phyloP scores from a whole-genome alignment of 352 stramenopile species.

The Phytopythium aichiense region DNA sequence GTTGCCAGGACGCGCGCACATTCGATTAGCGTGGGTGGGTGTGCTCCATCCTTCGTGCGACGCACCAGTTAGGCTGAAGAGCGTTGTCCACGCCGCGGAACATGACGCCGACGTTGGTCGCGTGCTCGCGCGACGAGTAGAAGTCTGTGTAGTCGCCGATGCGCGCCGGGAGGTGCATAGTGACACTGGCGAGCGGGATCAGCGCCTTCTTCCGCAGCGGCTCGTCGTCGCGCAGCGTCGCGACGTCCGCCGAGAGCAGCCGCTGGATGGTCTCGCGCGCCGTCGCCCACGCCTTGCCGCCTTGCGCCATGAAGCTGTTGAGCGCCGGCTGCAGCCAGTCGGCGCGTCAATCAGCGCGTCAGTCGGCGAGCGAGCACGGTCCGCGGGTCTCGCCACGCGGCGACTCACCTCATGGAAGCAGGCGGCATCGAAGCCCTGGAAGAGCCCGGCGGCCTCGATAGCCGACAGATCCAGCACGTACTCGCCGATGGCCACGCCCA shows the following conservation, averaged over 20 bases:
- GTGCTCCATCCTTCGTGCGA: too few relatives aligned
- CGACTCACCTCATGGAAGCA: constrained; percentile 61
- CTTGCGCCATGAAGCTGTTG: constrained; percentile 93
- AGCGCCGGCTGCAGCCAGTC: constrained; percentile 49
- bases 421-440: constrained; percentile 75
- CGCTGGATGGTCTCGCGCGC: constrained; percentile 85
- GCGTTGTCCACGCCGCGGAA: constrained; percentile 94
- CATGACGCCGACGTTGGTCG: constrained; percentile 94
- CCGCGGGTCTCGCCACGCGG: too few relatives aligned
- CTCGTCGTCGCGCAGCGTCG: constrained; percentile 79
- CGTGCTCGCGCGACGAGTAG: constrained; percentile 95
- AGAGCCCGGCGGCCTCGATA: constrained; percentile 86
- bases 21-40: background rate
- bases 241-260: constrained; percentile 74
- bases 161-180: constrained; percentile 91
- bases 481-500: constrained; percentile 82
- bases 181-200: constrained; percentile 64
- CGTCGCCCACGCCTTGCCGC: constrained; percentile 81
- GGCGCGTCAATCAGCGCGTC: background rate
- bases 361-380: background rate
- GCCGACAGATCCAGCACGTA: constrained; percentile 88
- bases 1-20: background rate
- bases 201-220: constrained; percentile 72
- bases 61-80: constrained; percentile 94
- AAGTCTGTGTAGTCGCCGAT: constrained; percentile 99